Base-by-base conservation (phyloP, 805 yeast genomes). In the Blastobotrys parvus region DNA sequence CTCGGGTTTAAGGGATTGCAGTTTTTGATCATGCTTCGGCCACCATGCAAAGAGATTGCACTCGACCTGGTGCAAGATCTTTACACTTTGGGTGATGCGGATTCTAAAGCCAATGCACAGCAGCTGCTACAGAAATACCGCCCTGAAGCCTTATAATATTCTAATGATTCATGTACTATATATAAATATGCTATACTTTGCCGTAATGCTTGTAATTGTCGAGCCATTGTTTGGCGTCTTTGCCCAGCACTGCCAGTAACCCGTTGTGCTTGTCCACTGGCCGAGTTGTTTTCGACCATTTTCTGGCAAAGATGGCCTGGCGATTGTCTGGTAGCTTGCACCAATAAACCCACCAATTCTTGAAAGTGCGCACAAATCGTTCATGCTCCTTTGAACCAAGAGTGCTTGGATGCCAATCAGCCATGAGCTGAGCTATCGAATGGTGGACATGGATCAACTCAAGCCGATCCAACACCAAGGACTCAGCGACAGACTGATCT, bases 1-100 rank as follows among this genome's bases (percentile, higher is more conserved):
- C 65, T 90, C 19, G 98, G 97, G 0, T 78, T 85, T 53, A 80
- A 86, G 53, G 78, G 95, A 1, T 64, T 94, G 44, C 85, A 84
- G 45, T 65, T 82, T 55, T 64, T 92, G 47, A 76, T 89, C 43
- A 83, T 87, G 90, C 84, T 85, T 61, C 74, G 95, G 54, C 95
- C 96, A 0, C 97, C 97, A 0, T 86, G 77, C 22, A 75, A 80
- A 47, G 68, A 59, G 30, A 54, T 21, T 46, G 69, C 68, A 41
- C 44, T 66, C 10, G 68, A 67, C 39, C 47, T 66, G 13, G 47
- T 62, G 6, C 56, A 58, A 39, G 56, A 57, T 15, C 45, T 66
- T n/a, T 55, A 56, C 16, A 40, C 52, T 16, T 46, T 39, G 11
- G 46, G 49, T 21, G 55, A 50, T 41, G 54, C 53, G 10, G 45